These are phyloP conservation scores for Amylocarpus encephaloides DNA, from an alignment of 2,329 filamentous ascomycete species.

Conservation along the genomic window DNA sequence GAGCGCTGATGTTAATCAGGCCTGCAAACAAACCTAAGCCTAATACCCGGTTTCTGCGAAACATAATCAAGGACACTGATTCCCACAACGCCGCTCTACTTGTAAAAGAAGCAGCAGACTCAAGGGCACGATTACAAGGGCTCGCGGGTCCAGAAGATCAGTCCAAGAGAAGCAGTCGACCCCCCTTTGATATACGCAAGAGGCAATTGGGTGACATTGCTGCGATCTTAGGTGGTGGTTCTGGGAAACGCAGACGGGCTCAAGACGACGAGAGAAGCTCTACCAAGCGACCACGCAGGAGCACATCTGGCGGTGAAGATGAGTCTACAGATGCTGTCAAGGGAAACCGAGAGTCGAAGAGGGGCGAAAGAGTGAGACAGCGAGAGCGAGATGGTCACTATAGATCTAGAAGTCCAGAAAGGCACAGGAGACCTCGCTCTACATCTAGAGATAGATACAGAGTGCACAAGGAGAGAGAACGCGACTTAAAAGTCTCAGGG, in stretches of 20 bases:
- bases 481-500: not conserved
- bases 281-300: not conserved
- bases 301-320: conserved; percentile 15
- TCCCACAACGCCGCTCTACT: conserved; percentile 82
- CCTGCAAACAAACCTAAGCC: conserved; percentile 67
- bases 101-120: conserved; percentile 77
- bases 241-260: conserved; percentile 22
- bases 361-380: conserved; percentile 1
- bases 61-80: conserved; percentile 83
- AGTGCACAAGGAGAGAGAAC: not conserved
- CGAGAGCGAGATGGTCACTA: conserved; percentile 6
- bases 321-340: not conserved
- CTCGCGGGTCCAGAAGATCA: conserved; percentile 41
- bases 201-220: conserved; percentile 56
- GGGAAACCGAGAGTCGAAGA: conserved; percentile 4
- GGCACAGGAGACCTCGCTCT: conserved; percentile 29
- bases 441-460: conserved; percentile 11
- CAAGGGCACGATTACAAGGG: conserved; percentile 60
- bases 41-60: conserved; percentile 82
- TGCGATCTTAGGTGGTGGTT: conserved; percentile 45
- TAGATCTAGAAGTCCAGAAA: conserved; percentile 13
- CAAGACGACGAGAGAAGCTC: conserved; percentile 8
- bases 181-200: conserved; percentile 42
- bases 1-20: conserved; percentile 13
- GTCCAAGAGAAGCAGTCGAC: conserved; percentile 38